These are phyloP conservation scores for Chlamydomonas urium DNA, from an alignment of 139 green algal genomes.

Conservation along the genomic window DNA sequence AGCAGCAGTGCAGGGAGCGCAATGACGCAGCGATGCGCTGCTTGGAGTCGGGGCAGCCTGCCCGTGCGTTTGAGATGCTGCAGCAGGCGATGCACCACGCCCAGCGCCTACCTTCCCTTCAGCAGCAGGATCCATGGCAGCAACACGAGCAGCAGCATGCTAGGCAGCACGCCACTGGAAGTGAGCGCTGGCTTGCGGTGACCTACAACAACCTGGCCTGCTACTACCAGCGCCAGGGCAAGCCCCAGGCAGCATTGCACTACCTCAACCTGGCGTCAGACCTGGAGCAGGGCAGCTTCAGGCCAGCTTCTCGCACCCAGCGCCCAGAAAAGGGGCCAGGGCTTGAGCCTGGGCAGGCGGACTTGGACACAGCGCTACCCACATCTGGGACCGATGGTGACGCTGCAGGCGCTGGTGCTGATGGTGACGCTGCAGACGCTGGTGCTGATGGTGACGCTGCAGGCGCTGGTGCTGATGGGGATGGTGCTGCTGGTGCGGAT, in stretches of 20 bases:
- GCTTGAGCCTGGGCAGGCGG: no score
- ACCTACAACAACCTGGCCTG: constrained; percentile 32
- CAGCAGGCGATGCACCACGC: constrained; percentile 20
- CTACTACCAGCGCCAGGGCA: constrained; percentile 15
- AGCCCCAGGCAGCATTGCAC: constrained; percentile 8
- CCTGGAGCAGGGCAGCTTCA: not conserved
- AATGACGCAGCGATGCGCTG: constrained; percentile 16
- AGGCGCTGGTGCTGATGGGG: not conserved
- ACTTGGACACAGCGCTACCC: no score
- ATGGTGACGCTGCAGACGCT: not conserved
- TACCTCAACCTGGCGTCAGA: constrained; percentile 12
- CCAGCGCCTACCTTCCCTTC: not conserved
- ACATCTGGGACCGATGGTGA: not conserved
- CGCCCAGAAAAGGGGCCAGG: no score
- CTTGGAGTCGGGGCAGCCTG: constrained; percentile 12
- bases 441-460: not conserved
- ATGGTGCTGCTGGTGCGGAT: not conserved
- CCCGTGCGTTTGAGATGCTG: constrained; percentile 19
- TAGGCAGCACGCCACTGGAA: not conserved
- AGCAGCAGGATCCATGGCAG: not conserved
- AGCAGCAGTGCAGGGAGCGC: no score
- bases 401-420: not conserved
- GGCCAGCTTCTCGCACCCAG: not conserved
- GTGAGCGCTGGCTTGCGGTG: not conserved
- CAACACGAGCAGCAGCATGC: not conserved